These are phyloP conservation scores for Nannochloropsis oceanica DNA, from an alignment of 108 stramenopile species.

Conservation along the genomic window DNA sequence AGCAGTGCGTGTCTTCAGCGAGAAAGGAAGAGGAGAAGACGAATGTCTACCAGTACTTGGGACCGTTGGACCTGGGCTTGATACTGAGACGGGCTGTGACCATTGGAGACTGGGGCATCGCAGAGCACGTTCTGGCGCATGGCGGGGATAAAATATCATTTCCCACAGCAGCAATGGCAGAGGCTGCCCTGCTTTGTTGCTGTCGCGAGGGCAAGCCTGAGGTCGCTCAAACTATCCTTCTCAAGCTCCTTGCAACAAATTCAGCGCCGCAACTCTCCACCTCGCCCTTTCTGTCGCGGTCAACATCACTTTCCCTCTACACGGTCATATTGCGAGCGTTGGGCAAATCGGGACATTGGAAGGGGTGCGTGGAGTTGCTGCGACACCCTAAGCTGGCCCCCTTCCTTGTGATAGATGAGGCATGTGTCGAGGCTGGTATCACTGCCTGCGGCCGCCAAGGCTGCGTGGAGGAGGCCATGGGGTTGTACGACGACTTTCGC, in stretches of 20 bases:
- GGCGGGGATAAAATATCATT: background rate
- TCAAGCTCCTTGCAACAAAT: background rate
- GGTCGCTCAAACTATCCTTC: background rate
- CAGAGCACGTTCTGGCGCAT: background rate
- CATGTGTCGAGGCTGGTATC: background rate
- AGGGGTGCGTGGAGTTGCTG: background rate
- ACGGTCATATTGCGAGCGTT: background rate
- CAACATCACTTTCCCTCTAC: background rate
- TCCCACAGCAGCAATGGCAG: background rate
- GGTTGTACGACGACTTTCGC: background rate
- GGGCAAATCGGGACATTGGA: background rate
- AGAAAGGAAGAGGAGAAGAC: background rate
- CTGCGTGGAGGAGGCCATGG: background rate
- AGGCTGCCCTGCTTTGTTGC: background rate
- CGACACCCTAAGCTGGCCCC: background rate
- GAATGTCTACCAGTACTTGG: background rate
- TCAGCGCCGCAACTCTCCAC: background rate
- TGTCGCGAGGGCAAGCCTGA: background rate
- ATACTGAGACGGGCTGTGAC: background rate
- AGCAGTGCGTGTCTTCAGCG: background rate
- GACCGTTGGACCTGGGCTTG: background rate
- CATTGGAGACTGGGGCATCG: background rate
- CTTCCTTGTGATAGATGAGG: background rate
- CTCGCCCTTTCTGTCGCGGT: background rate
- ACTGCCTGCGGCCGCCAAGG: background rate